Percentiles rank a stretch among this genome's conserved stretches.
phyloP scores from a whole-genome alignment of 2,329 filamentous ascomycete species.

The Xylaria sp. region DNA sequence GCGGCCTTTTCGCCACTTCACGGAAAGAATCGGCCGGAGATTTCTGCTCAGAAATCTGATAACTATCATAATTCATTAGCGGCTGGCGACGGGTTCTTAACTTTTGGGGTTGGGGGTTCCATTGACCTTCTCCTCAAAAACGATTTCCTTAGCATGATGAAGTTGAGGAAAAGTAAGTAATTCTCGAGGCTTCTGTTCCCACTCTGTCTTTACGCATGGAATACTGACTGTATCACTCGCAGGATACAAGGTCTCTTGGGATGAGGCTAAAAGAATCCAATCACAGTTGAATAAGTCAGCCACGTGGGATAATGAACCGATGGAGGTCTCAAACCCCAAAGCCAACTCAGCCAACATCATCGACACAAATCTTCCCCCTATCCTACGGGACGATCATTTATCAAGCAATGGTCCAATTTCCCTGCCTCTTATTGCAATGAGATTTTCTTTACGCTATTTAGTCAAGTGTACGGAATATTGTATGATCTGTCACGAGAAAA shows the following conservation, averaged over 20 bases:
- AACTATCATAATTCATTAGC: constrained; percentile 26
- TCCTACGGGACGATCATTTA: constrained; percentile 50
- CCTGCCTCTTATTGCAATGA: constrained; percentile 70
- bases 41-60: background rate
- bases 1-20: constrained; percentile 56
- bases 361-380: constrained; percentile 41
- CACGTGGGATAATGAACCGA: constrained; percentile 23
- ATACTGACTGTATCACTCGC: constrained; percentile 7
- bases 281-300: constrained; percentile 18
- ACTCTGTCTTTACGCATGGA: background rate
- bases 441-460: constrained; percentile 81
- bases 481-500: constrained; percentile 80
- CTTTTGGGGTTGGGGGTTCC: constrained; percentile 77
- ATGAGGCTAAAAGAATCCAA: constrained; percentile 62
- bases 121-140: constrained; percentile 75
- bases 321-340: background rate
- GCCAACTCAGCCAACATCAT: background rate
- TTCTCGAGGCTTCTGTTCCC: background rate
- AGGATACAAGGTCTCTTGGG: constrained; percentile 31
- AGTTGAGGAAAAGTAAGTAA: constrained; percentile 59
- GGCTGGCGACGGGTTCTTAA: constrained; percentile 55
- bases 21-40: background rate
- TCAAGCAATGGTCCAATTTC: constrained; percentile 54
- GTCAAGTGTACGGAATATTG: constrained; percentile 88
- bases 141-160: constrained; percentile 71